phyloP scores from a whole-genome alignment of 345 rosid genomes.

The Rubroshorea leprosula region DNA sequence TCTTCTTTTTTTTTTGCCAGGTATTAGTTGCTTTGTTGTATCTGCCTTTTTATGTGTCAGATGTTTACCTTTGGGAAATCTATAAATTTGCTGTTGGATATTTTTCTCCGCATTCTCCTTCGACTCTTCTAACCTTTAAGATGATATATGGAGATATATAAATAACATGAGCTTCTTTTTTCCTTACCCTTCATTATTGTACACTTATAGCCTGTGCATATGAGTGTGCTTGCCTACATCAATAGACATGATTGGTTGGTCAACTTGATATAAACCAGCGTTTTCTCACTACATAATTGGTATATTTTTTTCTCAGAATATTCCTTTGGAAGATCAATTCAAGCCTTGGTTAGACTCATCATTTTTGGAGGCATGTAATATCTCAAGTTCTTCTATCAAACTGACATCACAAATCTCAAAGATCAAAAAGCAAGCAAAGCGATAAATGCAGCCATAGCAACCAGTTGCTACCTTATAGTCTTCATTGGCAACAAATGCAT shows the following conservation, averaged over 20 bases:
- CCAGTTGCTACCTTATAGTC: no score
- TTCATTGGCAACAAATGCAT: no score
- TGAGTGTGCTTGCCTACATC: no score
- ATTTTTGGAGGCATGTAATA: neutral
- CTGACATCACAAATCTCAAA: neutral
- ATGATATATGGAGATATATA: no score
- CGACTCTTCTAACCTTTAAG: no score
- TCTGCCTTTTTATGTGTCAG: neutral
- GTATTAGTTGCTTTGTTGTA: neutral
- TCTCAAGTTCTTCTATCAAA: neutral
- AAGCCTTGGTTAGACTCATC: neutral
- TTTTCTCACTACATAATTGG: neutral
- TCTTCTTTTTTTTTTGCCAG: no score
- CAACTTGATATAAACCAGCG: no score
- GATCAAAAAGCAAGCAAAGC: neutral
- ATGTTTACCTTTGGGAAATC: neutral
- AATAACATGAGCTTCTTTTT: no score
- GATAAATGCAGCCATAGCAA: neutral
- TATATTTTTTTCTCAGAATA: neutral
- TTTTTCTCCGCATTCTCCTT: neutral
- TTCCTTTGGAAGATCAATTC: neutral
- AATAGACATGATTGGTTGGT: no score
- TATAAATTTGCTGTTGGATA: neutral
- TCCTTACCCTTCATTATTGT: no score
- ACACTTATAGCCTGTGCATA: no score